Evolutionary conservation across 2,329 filamentous ascomycete species (phyloP), one percentile per base, ranked within the genome.

Genomic region (Ilyonectria destructans): DNA sequence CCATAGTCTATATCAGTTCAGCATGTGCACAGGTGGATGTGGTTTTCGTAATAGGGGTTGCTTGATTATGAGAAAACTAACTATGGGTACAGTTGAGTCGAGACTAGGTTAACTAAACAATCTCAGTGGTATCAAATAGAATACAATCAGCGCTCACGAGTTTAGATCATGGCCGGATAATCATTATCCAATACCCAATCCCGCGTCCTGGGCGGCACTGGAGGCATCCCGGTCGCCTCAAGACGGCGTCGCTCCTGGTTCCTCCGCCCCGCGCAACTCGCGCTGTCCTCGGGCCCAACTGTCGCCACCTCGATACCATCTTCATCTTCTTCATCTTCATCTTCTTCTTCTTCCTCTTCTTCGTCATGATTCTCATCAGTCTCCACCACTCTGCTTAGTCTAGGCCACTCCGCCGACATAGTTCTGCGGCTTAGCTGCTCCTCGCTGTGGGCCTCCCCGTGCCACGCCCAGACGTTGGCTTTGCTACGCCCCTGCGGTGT

Each of bases 231-330:
- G 8, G 10, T 7, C 17, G 3, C 13, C 10, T 21, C 19, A n/a
- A 15, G 40, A 31, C 2, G 12, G 17, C 43, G 7, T 10, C 31
- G 26, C 31, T 40, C 13, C 31, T 2, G 2, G 1, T 1, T 12
- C 23, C 17, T 21, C 51, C 29, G 2, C 19, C 35, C 29, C 4
- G 3, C 9, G 10, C 49, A 58, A 19, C 45, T 64, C 43, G 31
- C 6, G 15, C 62, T 64, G 43, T 64, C 62, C 1, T 52, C 54
- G 3, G 62, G 62, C 35, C 12, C n/a, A 13, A 64, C 10, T 4
- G 48, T 17, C 8, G 2, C 6, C 45, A n/a, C 2, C 7, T 52
- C 55, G 26, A 58, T 58, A 4, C 55, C 62, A 26, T 64, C 46
- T 10, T 56, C 57, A 2, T 37, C 31, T 8, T 21, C 26, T 6